Base-by-base conservation (phyloP, 1,284 basidiomycete species). In the Jaminaea rosea region DNA sequence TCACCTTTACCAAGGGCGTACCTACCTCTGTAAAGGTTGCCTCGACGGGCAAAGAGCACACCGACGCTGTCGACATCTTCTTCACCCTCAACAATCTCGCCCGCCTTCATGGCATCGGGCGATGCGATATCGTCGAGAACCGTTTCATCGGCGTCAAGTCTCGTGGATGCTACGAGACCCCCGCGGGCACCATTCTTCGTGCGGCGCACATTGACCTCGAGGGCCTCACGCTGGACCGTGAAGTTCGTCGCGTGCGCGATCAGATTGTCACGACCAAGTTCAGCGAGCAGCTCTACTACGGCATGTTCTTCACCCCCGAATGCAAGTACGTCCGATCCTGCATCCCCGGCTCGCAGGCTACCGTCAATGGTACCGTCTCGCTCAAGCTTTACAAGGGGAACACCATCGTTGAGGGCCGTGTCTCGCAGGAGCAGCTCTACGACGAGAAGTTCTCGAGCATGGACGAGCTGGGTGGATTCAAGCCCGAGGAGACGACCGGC, bases 61-160 rank as follows among this genome's bases (percentile, higher is more conserved):
- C 89, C 27, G 92, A 97, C 77, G 77, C 84, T n/a, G 93, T 98
- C 49, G 91, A 96, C 26, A 84, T 99, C 72, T 98, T 98, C 84
- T 78, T 88, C 63, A 81, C 81, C 11, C 84, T 98, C 71, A 98
- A 99, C 79, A 80, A 85, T 4, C 83, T 97, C 58, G 93, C 87
- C 27, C 82, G 93, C 65, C 89, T 87, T 75, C 91, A 98, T 78
- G 94, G 92, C 66, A 82, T 98, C 63, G 92, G 93, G 45, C 84
- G 93, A 58, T 86, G 96, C 77, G 93, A 98, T 77, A 97, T 98
- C 74, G 94, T 98, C 71, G 93, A 98, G 80, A 98, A 98, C 80
- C 84, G 93, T 51, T 97, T 96, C 80, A 97, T 98, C 75, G 93
- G 93, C 59, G 92, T 98, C 76, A 98, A 98, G 79, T 91, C 87